These are phyloP conservation scores for Paramecium sexaurelia DNA, from an alignment of 73 alveolate species.

Conservation along the genomic window DNA sequence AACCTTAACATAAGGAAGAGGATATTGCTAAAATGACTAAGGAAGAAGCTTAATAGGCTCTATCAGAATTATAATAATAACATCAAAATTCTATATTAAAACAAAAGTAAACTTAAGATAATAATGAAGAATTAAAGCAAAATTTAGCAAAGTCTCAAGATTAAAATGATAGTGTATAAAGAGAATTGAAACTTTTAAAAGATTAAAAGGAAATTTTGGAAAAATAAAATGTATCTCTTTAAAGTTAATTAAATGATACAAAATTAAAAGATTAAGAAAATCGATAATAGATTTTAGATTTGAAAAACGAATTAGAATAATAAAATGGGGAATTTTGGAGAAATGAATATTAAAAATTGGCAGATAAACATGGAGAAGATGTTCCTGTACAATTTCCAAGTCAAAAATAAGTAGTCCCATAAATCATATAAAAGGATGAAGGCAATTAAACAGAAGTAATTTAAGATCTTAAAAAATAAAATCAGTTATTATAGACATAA, in stretches of 20 bases:
- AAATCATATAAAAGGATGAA: neutral
- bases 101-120: neutral
- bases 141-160: neutral
- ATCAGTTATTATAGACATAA: neutral
- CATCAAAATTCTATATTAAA: neutral
- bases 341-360: neutral
- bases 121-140: neutral
- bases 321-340: neutral
- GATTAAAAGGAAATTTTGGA: neutral
- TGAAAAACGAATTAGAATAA: neutral
- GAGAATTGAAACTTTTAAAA: neutral
- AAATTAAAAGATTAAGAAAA: neutral
- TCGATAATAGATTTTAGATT: neutral
- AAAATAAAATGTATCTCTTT: neutral
- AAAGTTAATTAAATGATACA: neutral
- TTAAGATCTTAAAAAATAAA: neutral
- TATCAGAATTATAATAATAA: neutral
- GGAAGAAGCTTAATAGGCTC: neutral
- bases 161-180: neutral
- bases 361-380: slow-evolving; percentile 9
- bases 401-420: neutral
- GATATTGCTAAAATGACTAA: neutral
- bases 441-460: neutral
- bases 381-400: neutral
- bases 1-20: neutral